Percentiles rank a stretch among this genome's conserved stretches.
phyloP scores from a whole-genome alignment of 1,139 yeast genomes.

The Geotrichum siamense region DNA sequence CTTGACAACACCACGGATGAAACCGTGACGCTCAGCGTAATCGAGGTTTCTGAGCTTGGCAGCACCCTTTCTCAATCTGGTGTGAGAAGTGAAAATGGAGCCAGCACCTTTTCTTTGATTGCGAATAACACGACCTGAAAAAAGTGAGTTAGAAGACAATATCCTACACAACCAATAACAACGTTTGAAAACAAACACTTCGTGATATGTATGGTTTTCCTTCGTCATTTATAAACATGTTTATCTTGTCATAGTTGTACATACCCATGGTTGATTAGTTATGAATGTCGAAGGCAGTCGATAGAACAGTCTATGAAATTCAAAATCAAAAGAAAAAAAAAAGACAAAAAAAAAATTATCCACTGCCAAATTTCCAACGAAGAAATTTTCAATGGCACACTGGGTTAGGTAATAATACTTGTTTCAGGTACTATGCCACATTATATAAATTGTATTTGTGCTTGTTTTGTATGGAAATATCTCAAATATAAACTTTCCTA shows the following conservation, averaged over 20 bases:
- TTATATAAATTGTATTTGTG: too few species aligned
- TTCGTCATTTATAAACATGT: background rate
- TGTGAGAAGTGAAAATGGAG: constrained; percentile 99
- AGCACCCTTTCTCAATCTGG: constrained; percentile 99
- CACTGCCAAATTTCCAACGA: background rate
- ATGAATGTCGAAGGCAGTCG: constrained; percentile 19
- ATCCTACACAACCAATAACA: too few species aligned
- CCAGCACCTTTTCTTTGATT: constrained; percentile 99
- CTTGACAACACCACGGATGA: constrained; percentile 98
- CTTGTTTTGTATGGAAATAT: too few species aligned
- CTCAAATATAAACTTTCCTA: too few species aligned
- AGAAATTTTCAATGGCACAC: constrained; percentile 1
- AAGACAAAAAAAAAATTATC: constrained; percentile 1
- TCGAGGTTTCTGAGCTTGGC: constrained; percentile 99
- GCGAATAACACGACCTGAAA: constrained; percentile 99
- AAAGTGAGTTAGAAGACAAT: too few species aligned
- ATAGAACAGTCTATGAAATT: constrained; percentile 15
- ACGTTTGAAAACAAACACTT: too few species aligned
- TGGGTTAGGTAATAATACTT: constrained; percentile 2
- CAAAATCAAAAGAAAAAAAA: constrained; percentile 4
- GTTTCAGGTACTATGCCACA: too few species aligned
- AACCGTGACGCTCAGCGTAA: constrained; percentile 99
- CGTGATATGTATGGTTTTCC: too few species aligned
- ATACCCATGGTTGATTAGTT: constrained; percentile 17
- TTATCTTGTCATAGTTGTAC: too few species aligned